A percentile compares a stretch with the other conserved stretches of the same genome.
Evolutionary conservation across 164 flowering plant genomes (phyloP).

Genomic region (Echeveria elegans): DNA sequence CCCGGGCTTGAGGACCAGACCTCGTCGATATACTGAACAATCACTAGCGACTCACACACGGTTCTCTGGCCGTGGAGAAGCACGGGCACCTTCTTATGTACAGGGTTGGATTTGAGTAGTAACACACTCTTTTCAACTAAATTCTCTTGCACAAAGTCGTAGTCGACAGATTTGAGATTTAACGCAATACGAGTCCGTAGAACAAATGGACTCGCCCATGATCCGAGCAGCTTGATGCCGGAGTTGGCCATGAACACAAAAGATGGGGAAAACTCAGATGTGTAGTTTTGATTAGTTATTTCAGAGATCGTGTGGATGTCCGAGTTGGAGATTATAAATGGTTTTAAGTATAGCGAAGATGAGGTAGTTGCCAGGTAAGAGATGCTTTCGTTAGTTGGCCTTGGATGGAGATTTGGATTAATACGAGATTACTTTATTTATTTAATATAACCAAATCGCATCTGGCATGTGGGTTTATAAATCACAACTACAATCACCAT

Average conservation of each 20-base stretch:
- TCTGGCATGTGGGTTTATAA: too few species aligned
- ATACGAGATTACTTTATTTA: too few species aligned
- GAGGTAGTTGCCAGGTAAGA: too few species aligned
- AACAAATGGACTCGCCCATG: conserved; percentile 52
- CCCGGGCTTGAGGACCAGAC: conserved; percentile 42
- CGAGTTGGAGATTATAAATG: too few species aligned
- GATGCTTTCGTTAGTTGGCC: too few species aligned
- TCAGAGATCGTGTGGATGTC: too few species aligned
- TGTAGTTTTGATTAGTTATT: too few species aligned
- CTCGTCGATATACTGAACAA: conserved; percentile 65
- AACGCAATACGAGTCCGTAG: conserved; percentile 41
- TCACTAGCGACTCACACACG: conserved; percentile 52
- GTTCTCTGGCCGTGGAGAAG: conserved; percentile 42
- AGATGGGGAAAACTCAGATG: too few species aligned
- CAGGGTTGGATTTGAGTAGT: conserved; percentile 55
- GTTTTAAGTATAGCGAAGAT: too few species aligned
- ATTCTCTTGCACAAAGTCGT: conserved; percentile 34
- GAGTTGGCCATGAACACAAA: not conserved
- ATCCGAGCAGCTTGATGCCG: conserved; percentile 32
- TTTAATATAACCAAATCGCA: too few species aligned
- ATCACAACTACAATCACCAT: too few species aligned
- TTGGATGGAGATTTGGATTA: too few species aligned
- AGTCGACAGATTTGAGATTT: conserved; percentile 36
- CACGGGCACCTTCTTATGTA: conserved; percentile 39
- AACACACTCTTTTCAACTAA: conserved; percentile 38